phyloP scores from a whole-genome alignment of 73 alveolate species.

The Paramecium biaurelia region DNA sequence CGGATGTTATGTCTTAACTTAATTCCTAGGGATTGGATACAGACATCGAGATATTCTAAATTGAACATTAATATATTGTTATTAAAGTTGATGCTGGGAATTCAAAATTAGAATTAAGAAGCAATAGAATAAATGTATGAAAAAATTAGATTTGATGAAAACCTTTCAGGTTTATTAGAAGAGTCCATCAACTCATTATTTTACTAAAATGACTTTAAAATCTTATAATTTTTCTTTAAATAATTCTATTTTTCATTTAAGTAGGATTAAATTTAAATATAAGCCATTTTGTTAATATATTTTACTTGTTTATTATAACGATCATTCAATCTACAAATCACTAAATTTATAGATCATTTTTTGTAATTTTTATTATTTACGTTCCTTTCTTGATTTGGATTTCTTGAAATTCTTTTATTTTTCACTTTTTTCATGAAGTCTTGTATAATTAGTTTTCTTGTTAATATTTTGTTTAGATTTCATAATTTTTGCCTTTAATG shows the following conservation, averaged over 20 bases:
- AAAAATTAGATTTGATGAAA: conserved; percentile 91
- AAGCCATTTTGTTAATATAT: not conserved
- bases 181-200: conserved; percentile 92
- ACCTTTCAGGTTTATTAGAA: conserved; percentile 77
- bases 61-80: conserved; percentile 86
- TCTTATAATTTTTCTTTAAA: not conserved
- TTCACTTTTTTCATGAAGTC: not conserved
- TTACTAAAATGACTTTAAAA: conserved; percentile 81
- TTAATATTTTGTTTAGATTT: not conserved
- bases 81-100: conserved; percentile 92
- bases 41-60: too few relatives aligned
- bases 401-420: not conserved
- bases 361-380: not conserved
- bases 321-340: not conserved
- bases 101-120: conserved; percentile 78
- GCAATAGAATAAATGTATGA: conserved; percentile 84
- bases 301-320: not conserved
- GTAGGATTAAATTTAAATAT: too few relatives aligned
- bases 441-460: not conserved
- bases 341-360: not conserved
- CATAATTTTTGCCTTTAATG: not conserved
- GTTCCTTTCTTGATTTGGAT: not conserved
- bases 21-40: too few relatives aligned
- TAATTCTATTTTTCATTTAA: not conserved
- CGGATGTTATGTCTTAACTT: too few relatives aligned